phyloP scores from a whole-genome alignment of 371 early-diverging fungal genomes.

The Mortierella sp. region DNA sequence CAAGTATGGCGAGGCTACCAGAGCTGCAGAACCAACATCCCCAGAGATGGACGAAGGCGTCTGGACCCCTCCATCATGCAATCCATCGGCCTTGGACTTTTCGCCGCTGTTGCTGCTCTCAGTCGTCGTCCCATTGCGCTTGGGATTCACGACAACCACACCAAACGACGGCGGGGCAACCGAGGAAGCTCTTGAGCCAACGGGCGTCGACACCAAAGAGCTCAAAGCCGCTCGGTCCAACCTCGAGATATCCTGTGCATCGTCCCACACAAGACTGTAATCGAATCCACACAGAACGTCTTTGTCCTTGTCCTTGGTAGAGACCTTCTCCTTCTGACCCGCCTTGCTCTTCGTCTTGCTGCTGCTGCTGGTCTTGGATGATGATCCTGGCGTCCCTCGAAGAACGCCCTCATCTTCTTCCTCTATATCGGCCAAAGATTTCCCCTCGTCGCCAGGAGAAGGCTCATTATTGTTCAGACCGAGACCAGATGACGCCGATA shows the following conservation, averaged over 20 bases:
- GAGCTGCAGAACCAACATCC: not conserved
- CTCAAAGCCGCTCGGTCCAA: constrained; percentile 23
- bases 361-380: no score
- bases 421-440: constrained; percentile 12
- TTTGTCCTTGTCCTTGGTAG: constrained; percentile 46
- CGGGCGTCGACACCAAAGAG: constrained; percentile 28
- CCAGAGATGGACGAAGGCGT: not conserved
- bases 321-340: constrained; percentile 3
- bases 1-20: constrained; percentile 9
- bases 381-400: constrained; percentile 8
- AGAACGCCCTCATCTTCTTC: constrained; percentile 22
- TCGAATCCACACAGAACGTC: constrained; percentile 63
- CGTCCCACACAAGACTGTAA: constrained; percentile 64
- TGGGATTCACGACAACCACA: constrained; percentile 28
- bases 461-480: no score
- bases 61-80: not conserved
- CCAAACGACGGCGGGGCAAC: constrained; percentile 45
- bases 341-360: no score
- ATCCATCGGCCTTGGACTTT: not conserved
- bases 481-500: not conserved
- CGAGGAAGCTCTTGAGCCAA: constrained; percentile 45
- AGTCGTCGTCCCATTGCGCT: constrained; percentile 1
- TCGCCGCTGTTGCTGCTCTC: not conserved
- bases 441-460: constrained; percentile 11
- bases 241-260: constrained; percentile 44